phyloP scores from a whole-genome alignment of 805 yeast genomes.

The Starmerella stigmatis region DNA sequence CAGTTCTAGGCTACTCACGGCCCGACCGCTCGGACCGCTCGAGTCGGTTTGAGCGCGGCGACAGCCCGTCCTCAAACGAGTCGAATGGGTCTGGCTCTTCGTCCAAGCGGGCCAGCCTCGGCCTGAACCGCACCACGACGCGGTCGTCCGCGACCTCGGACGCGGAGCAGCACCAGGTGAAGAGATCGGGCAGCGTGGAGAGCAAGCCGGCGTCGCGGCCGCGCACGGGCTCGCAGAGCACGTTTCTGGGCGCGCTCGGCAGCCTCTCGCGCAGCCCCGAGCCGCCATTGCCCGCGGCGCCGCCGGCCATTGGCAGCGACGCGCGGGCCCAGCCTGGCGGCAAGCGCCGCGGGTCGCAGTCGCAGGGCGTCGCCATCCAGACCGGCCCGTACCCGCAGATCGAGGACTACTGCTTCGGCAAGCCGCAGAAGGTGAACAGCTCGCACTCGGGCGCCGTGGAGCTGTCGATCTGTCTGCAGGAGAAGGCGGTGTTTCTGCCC shows the following conservation, averaged over 20 bases:
- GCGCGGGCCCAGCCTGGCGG: too few species aligned
- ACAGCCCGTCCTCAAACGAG: conserved; percentile 6
- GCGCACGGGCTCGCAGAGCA: not conserved
- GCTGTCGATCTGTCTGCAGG: conserved; percentile 29
- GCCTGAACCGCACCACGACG: not conserved
- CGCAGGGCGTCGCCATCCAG: not conserved
- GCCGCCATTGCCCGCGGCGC: not conserved
- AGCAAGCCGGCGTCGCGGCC: too few species aligned
- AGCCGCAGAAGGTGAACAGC: conserved; percentile 26
- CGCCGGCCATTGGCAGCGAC: not conserved
- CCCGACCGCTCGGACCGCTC: conserved; percentile 10
- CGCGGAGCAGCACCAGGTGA: not conserved
- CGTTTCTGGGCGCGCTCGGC: too few species aligned
- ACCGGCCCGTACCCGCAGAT: conserved; percentile 5
- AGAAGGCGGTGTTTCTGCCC: conserved; percentile 28
- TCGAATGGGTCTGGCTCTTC: not conserved
- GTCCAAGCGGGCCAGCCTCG: not conserved
- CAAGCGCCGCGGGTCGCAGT: not conserved
- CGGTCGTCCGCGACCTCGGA: too few species aligned
- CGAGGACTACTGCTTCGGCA: conserved; percentile 27
- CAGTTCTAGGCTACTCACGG: conserved; percentile 14
- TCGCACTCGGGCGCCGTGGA: conserved; percentile 30
- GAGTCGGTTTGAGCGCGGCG: not conserved
- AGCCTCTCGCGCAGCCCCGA: too few species aligned
- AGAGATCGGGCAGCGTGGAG: not conserved